phyloP scores from a whole-genome alignment of 768 basidiomycete genomes.

The Leccinum longicurvipes region DNA sequence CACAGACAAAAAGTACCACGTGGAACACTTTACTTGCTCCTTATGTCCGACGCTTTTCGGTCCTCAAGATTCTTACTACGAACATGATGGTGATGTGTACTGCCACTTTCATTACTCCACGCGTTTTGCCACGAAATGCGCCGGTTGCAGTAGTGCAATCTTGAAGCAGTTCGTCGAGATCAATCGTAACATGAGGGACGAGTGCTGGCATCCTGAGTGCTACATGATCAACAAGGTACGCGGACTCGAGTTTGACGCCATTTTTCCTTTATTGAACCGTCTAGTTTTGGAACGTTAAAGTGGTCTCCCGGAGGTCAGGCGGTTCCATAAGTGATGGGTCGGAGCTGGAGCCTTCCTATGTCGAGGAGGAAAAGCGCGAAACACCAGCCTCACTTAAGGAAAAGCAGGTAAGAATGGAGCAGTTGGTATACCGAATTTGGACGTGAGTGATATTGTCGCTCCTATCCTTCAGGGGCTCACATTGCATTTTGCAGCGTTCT shows the following conservation, averaged over 20 bases:
- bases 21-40: conserved; percentile 99
- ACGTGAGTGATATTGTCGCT: conserved; percentile 55
- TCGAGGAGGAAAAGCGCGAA: conserved; percentile 79
- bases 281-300: conserved; percentile 99
- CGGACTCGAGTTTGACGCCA: not conserved
- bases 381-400: conserved; percentile 78
- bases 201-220: conserved; percentile 99
- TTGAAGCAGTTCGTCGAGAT: conserved; percentile 99
- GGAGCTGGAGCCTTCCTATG: conserved; percentile 51
- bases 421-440: conserved; percentile 98
- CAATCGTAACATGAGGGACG: conserved; percentile 95
- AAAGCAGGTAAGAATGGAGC: conserved; percentile 92
- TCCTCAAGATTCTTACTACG: conserved; percentile 98
- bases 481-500: conserved; percentile 57
- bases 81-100: conserved; percentile 96
- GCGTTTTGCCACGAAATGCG: conserved; percentile 97
- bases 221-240: conserved; percentile 99
- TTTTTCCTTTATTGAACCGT: conserved; percentile 10
- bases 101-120: conserved; percentile 99
- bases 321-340: conserved; percentile 55
- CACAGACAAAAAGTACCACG: conserved; percentile 95
- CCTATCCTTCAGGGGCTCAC: conserved; percentile 5
- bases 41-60: conserved; percentile 95
- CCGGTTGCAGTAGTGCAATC: conserved; percentile 95
- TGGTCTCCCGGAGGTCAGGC: conserved; percentile 69